Evolutionary conservation across 805 yeast species (phyloP), one percentile per base, ranked within the genome.

Genomic region (Wickerhamiella allomyrinae): DNA sequence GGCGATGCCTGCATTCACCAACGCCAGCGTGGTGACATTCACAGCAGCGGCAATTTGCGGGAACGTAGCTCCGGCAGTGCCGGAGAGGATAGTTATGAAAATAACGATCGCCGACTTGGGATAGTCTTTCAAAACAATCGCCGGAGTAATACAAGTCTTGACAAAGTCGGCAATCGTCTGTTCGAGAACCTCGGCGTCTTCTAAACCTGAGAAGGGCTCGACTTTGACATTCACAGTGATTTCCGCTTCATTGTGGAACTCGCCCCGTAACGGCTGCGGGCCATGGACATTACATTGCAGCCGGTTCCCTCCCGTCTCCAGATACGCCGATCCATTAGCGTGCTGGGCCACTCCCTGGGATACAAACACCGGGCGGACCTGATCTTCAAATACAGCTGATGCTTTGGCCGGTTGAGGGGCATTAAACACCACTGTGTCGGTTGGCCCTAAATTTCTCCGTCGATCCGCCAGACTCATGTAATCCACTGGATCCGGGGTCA

Each of bases 91-190:
- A 31, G 79, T 73, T 5, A 91, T 65, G 47, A 77, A 79, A 13
- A 89, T 70, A 54, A 79, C 91, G 44, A 89, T 83, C 15, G 87
- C 76, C 2, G 95, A 82, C 59, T 89, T 89, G 4, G 97, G 96
- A 58, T 91, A 91, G 47, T 77, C 76, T 11, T 73, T 73, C 25
- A 84, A 63, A 15, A 78, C 50, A 2, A 81, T 66, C 1, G 77
- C 60, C 7, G 79, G 72, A 20, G 68, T 56, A 14, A 76, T 54
- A 33, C 77, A 60, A 3, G 76, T 65, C 41, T 71, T 70, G 7
- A 77, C 58, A 45, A 68, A 74, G 14, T 71, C 65, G n/a, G 61
- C 54, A 11, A 57, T 73, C 57, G 57, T 73, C 67, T 59, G 70
- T 73, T 54, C 56, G 21, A 50, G 41, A 21, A 45, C 62, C 49